Conservation (phyloP, 192 early-diverging fungal species). For the Linnemannia hyalina region DNA sequence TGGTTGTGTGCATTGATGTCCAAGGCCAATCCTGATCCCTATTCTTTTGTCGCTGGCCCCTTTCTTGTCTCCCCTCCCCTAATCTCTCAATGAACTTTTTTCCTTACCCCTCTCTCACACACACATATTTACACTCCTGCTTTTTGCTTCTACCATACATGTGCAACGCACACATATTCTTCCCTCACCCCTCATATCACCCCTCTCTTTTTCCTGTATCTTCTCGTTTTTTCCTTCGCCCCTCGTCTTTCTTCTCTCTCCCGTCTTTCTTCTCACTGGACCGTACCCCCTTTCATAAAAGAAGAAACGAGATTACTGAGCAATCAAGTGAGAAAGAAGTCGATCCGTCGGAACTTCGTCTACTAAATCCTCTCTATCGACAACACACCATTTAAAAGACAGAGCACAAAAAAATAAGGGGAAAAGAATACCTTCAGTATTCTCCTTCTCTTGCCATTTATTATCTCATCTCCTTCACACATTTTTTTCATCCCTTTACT, state of each 20-base stretch:
- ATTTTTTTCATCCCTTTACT: not conserved
- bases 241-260: slow-evolving; percentile 4
- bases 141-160: not conserved
- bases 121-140: not conserved
- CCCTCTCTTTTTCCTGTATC: not conserved
- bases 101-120: not conserved
- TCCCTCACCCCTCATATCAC: not conserved
- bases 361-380: not conserved
- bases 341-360: too few species aligned
- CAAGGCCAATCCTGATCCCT: not conserved
- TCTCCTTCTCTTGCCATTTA: not conserved
- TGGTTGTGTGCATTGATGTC: too few species aligned
- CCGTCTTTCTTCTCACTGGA: not conserved
- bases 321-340: too few species aligned
- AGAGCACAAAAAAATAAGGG: too few species aligned
- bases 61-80: not conserved
- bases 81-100: not conserved
- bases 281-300: not conserved
- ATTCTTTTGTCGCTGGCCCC: not conserved
- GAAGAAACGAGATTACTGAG: too few species aligned
- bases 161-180: not conserved
- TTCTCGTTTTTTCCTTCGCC: not conserved
- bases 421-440: too few species aligned
- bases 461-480: not conserved
- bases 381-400: too few species aligned